These are phyloP conservation scores for Verbena officinalis DNA, from an alignment of 257 asterid genomes.

Conservation along the genomic window DNA sequence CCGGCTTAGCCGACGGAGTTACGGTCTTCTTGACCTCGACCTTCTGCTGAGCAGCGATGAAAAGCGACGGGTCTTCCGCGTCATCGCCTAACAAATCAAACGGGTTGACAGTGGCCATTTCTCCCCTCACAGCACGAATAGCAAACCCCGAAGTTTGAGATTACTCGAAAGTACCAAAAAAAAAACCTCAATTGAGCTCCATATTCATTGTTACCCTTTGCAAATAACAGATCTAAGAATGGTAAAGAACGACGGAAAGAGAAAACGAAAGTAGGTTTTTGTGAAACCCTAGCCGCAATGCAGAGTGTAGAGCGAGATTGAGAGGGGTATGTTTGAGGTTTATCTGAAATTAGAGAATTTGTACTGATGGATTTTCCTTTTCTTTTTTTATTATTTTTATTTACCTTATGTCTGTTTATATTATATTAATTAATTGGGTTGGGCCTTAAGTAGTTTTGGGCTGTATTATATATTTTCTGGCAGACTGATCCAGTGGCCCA, in stretches of 20 bases:
- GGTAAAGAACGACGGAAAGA: neutral
- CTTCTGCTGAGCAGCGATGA: slow-evolving; percentile 65
- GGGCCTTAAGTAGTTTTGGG: no score
- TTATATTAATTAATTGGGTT: no score
- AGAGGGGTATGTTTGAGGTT: slow-evolving; percentile 14
- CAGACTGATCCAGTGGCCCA: no score
- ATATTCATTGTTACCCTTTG: slow-evolving; percentile 30
- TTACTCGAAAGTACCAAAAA: slow-evolving; percentile 14
- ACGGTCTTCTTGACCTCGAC: slow-evolving; percentile 53
- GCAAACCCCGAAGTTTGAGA: slow-evolving; percentile 25
- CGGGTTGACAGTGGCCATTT: slow-evolving; percentile 82
- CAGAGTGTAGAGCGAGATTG: slow-evolving; percentile 29
- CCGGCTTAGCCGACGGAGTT: slow-evolving; percentile 37
- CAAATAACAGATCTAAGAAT: slow-evolving; percentile 29
- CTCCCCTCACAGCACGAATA: slow-evolving; percentile 34
- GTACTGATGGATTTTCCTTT: slow-evolving; percentile 13
- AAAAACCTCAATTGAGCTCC: slow-evolving; percentile 24
- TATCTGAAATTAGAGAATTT: slow-evolving; percentile 23
- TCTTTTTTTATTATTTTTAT: no score
- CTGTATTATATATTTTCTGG: no score
- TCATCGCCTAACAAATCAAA: slow-evolving; percentile 88
- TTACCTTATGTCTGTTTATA: no score
- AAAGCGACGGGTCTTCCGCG: slow-evolving; percentile 61
- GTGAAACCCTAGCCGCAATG: slow-evolving; percentile 89
- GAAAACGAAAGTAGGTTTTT: slow-evolving; percentile 33